Conservation (phyloP, 202 grass and related monocot species). For the Setaria italica region DNA sequence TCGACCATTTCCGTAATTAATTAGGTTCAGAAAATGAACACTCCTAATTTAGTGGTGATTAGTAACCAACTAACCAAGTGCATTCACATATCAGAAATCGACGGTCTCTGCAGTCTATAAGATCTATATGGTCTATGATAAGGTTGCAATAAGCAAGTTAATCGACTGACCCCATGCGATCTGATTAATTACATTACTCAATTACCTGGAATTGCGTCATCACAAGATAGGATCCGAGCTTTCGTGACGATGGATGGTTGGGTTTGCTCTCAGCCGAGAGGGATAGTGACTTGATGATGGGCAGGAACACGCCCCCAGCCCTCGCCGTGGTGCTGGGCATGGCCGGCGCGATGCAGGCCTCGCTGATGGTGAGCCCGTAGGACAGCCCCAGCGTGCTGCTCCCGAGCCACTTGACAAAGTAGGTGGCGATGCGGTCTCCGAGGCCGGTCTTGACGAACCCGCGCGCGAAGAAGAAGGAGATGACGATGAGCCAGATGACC, state of each 20-base stretch:
- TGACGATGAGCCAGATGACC: constrained; percentile 99
- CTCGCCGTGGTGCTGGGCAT: constrained; percentile 98
- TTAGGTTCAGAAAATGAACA: background rate
- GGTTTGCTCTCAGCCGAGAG: constrained; percentile 78
- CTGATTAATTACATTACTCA: constrained; percentile 23
- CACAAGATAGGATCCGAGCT: constrained; percentile 87
- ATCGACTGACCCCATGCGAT: constrained; percentile 6
- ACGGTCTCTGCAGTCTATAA: background rate
- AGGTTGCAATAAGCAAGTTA: constrained; percentile 19
- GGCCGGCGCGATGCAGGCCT: constrained; percentile 89
- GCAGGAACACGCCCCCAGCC: constrained; percentile 88
- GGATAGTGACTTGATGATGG: constrained; percentile 85
- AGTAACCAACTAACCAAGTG: background rate
- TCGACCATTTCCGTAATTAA: constrained; percentile 23
- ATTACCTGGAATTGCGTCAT: constrained; percentile 94
- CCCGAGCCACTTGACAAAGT: constrained; percentile 96
- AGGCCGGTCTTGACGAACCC: constrained; percentile 96
- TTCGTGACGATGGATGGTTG: constrained; percentile 69
- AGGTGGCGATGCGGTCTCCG: constrained; percentile 90
- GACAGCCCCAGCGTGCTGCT: constrained; percentile 84
- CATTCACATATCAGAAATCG: background rate
- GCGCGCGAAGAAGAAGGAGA: constrained; percentile 97
- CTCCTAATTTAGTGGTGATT: background rate
- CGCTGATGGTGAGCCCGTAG: constrained; percentile 93
- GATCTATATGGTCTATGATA: constrained; percentile 18